Conservation (phyloP, 371 early-diverging fungal species). For the Mortierella sp. region DNA sequence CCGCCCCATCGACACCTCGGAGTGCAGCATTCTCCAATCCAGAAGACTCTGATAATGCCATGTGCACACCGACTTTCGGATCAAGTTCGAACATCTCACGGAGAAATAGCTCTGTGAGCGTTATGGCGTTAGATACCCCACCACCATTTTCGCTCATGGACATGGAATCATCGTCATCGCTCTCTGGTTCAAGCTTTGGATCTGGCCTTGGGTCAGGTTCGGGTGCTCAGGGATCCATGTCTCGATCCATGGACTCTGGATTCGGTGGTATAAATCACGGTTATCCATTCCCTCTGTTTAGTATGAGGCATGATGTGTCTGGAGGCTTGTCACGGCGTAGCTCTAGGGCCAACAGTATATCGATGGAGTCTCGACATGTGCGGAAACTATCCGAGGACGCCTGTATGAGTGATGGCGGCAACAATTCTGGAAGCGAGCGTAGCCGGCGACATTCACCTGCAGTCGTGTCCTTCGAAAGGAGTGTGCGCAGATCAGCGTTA, state of each 20-base stretch:
- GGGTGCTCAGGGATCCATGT: constrained; percentile 5
- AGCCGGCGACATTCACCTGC: constrained; percentile 47
- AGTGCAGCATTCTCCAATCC: constrained; percentile 36
- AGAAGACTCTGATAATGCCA: constrained; percentile 52
- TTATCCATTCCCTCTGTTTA: constrained; percentile 41
- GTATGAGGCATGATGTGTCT: constrained; percentile 28
- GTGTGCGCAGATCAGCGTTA: constrained; percentile 46
- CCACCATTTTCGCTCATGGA: constrained; percentile 51
- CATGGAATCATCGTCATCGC: constrained; percentile 31
- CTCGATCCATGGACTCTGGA: constrained; percentile 16
- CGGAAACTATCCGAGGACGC: constrained; percentile 48
- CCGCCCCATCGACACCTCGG: constrained; percentile 43
- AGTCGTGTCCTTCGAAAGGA: constrained; percentile 41
- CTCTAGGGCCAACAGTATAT: constrained; percentile 50
- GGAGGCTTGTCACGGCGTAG: constrained; percentile 33
- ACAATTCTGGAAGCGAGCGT: constrained; percentile 50
- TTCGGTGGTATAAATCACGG: constrained; percentile 7
- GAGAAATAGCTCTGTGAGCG: constrained; percentile 46
- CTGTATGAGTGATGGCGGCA: constrained; percentile 52
- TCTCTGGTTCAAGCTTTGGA: constrained; percentile 34
- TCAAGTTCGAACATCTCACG: constrained; percentile 24
- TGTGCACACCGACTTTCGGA: constrained; percentile 53
- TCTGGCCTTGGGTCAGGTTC: constrained; percentile 13
- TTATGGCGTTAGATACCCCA: constrained; percentile 53
- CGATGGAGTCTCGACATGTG: constrained; percentile 49